Base-by-base conservation (phyloP, 352 stramenopile genomes). In the Phytophthora citricola region DNA sequence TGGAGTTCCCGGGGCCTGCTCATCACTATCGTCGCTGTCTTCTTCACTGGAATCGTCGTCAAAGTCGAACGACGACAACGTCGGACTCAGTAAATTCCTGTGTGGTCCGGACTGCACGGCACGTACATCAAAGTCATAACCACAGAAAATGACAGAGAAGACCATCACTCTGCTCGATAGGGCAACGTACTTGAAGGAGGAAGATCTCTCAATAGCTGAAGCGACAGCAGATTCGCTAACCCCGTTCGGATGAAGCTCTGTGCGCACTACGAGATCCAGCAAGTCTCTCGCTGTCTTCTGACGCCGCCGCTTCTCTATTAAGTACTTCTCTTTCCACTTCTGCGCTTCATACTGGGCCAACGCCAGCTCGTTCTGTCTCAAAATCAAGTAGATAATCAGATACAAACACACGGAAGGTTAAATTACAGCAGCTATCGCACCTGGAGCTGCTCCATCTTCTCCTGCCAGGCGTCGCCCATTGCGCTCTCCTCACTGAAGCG, bases 21-120 rank as follows among this genome's bases (percentile, higher is more conserved):
- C 53, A 10, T 59, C 39, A 40, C 26, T 58, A 3, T 45, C 50
- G 26, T 73, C 66, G 40, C 58, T 65, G 14, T 43, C 55, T 5
- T 75, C 75, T 63, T 83, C 75, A 45, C 76, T 81, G 5, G 81
- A 85, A 53, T 90, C 79, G 49, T 93, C 85, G 22, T 95, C 87
- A 76, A 95, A 90, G 66, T 95, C 87, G 47, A 95, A 95, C 2
- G 87, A 94, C 38, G 85, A 92, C 17, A 95, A 71, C 44, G 87
- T 94, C 46, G 87, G 87, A 63, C 85, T 95, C 49, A 95, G 65
- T 34, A 95, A 63, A 52, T 72, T 81, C 3, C 81, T 22, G 88
- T 82, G 44, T 90, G 78, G 59, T 92, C 73, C 7, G 63, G 39
- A 70, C 65, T 68, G 46, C 67, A 78, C 6, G 29, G 29, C 29